phyloP scores from a whole-genome alignment of 495 filamentous ascomycete species.

The Penicillium silybi region DNA sequence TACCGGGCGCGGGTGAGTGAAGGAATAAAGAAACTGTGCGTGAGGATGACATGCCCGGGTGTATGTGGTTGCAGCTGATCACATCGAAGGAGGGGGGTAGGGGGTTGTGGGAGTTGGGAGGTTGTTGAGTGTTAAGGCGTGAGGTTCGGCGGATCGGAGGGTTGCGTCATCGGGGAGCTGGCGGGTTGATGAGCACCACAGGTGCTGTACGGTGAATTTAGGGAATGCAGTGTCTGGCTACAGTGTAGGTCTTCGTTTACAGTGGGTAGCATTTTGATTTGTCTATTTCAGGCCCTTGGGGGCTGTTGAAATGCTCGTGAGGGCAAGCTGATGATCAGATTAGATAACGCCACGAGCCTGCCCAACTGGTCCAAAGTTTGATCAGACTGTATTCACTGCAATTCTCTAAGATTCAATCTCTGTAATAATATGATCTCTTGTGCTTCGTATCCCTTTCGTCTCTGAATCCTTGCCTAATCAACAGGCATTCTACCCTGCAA shows the following conservation, averaged over 20 bases:
- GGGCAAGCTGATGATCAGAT: conserved; percentile 25
- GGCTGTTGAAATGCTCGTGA: neutral
- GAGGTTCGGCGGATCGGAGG: conserved; percentile 13
- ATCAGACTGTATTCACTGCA: no score
- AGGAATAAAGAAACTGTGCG: conserved; percentile 6
- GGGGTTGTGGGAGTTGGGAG: conserved; percentile 7
- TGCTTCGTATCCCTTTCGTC: no score
- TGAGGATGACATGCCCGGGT: conserved; percentile 14
- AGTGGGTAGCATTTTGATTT: neutral
- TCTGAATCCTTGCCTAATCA: no score
- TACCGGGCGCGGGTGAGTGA: neutral
- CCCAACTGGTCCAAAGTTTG: neutral
- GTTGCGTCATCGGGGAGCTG: conserved; percentile 15
- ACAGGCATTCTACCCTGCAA: no score
- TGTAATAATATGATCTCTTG: no score
- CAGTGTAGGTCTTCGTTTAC: neutral
- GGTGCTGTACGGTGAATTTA: neutral
- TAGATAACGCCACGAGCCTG: conserved; percentile 17
- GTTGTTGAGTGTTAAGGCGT: conserved; percentile 5
- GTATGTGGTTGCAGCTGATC: neutral
- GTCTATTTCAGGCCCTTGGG: neutral
- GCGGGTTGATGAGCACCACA: neutral
- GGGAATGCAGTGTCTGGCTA: neutral
- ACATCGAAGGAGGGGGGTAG: neutral
- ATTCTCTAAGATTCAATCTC: no score